Evolutionary conservation across 2,329 filamentous ascomycete genomes (phyloP), one percentile per base, ranked within the genome.

Genomic region (Kalmusia sp.): DNA sequence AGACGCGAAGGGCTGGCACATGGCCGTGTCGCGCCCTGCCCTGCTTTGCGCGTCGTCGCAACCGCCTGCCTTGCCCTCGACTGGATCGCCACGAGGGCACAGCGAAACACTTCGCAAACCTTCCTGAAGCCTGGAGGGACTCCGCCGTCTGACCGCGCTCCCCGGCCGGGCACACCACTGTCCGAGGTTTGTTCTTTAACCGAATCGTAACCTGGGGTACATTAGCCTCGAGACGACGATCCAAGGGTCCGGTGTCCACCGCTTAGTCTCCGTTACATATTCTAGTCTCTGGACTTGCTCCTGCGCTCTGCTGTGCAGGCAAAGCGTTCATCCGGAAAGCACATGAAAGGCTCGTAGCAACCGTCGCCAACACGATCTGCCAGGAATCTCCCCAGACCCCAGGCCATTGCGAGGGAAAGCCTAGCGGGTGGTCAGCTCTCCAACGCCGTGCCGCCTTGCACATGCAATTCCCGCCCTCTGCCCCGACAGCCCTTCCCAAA

Each of bases 121-220:
- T 63, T 58, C 55, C 49, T 52, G 44, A 52, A 45, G 52, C 52
- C 54, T 52, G 49, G 49, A 53, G 35, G n/a, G 44, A 41, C 45
- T 49, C 44, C 53, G 51, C 15, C 27, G 56, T 48, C 17, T 54
- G 46, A 43, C 46, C 17, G 30, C 53, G 39, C 50, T 35, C 40
- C 22, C 47, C 46, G 38, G 41, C 14, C 14, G 39, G 52, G 54
- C 25, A 35, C 27, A 52, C 43, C 15, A 30, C 34, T 48, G 45
- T 53, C 57, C 54, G 54, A 49, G 51, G 15, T 57, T 30, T 44
- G 51, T 54, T 43, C 43, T 68, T 64, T 61, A 62, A 54, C 62
- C 63, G 63, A 54, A 21, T 35, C 27, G 53, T 53, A 66, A 63
- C 59, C 67, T 71, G 70, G 70, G 70, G 70, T 71, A 67, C 66